These are phyloP conservation scores for Plasmopara viticola DNA, from an alignment of 352 stramenopile species.

Conservation along the genomic window DNA sequence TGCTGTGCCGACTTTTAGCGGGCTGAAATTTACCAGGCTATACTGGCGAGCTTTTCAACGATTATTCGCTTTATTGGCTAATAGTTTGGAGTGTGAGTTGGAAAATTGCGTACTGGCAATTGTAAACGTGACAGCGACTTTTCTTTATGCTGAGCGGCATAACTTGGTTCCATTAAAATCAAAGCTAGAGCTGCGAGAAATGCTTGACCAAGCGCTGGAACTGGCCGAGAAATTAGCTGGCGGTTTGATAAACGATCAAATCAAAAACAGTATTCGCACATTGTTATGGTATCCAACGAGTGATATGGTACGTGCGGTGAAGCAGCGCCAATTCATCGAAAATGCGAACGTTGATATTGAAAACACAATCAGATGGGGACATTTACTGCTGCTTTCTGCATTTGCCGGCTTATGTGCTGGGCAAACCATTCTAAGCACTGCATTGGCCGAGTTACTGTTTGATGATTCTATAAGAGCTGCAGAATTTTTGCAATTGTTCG, in stretches of 20 bases:
- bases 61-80: conserved; percentile 29
- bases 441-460: background rate
- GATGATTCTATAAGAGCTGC: conserved; percentile 16
- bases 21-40: conserved; percentile 42
- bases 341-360: conserved; percentile 10
- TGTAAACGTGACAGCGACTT: conserved; percentile 35
- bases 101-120: conserved; percentile 33
- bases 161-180: conserved; percentile 3
- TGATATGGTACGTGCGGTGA: conserved; percentile 39
- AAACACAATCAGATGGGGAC: conserved; percentile 26
- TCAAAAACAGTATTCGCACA: conserved; percentile 10
- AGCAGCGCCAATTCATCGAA: conserved; percentile 22
- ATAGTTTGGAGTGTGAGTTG: conserved; percentile 26
- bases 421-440: background rate
- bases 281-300: conserved; percentile 34
- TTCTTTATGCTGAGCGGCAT: conserved; percentile 19
- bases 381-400: conserved; percentile 31
- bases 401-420: conserved; percentile 17
- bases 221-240: conserved; percentile 28
- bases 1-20: conserved; percentile 1
- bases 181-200: conserved; percentile 25
- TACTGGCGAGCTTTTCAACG: conserved; percentile 60
- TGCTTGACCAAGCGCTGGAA: conserved; percentile 30
- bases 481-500: conserved; percentile 29
- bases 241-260: conserved; percentile 5